These are phyloP conservation scores for Lasiosphaeriaceae sp. DNA, from an alignment of 495 filamentous ascomycete genomes.

Conservation along the genomic window DNA sequence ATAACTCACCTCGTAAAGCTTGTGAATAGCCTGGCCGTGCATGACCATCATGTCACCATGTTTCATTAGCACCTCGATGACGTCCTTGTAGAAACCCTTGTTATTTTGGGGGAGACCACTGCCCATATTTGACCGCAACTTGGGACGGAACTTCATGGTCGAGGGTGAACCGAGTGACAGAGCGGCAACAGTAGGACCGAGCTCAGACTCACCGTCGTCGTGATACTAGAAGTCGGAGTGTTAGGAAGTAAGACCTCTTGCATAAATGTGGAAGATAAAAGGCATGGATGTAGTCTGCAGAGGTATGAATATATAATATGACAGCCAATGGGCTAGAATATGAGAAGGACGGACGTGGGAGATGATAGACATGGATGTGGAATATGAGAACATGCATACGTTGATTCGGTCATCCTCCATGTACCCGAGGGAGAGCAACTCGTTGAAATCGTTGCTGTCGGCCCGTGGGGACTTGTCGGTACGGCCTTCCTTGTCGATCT, in stretches of 20 bases:
- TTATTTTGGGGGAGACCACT: slow-evolving; percentile 28
- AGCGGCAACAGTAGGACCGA: slow-evolving; percentile 73
- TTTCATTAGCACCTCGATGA: slow-evolving; percentile 44
- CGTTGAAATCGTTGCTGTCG: slow-evolving; percentile 57
- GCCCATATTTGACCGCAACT: slow-evolving; percentile 48
- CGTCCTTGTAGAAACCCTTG: slow-evolving; percentile 20
- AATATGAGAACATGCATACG: slow-evolving; percentile 42
- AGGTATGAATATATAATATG: too few relatives aligned
- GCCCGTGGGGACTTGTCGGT: slow-evolving; percentile 10
- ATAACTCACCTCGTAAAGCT: slow-evolving; percentile 61
- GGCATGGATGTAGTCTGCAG: too few relatives aligned
- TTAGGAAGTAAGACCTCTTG: too few relatives aligned
- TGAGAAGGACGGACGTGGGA: too few relatives aligned
- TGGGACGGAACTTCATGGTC: slow-evolving; percentile 67
- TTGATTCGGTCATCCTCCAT: slow-evolving; percentile 65
- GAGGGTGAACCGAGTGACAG: slow-evolving; percentile 69
- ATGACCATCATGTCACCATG: slow-evolving; percentile 85
- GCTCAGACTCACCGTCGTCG: slow-evolving; percentile 74
- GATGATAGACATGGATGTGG: too few relatives aligned
- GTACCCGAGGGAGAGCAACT: slow-evolving; percentile 72
- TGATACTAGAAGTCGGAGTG: slow-evolving; percentile 61
- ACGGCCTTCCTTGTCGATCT: slow-evolving; percentile 6
- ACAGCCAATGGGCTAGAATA: too few relatives aligned
- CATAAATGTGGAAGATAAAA: too few relatives aligned
- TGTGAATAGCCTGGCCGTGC: slow-evolving; percentile 70